Percentiles rank a stretch among this genome's conserved stretches.
Evolutionary conservation across 345 rosid genomes (phyloP).

Genomic region (Noccaea bulbosa): DNA sequence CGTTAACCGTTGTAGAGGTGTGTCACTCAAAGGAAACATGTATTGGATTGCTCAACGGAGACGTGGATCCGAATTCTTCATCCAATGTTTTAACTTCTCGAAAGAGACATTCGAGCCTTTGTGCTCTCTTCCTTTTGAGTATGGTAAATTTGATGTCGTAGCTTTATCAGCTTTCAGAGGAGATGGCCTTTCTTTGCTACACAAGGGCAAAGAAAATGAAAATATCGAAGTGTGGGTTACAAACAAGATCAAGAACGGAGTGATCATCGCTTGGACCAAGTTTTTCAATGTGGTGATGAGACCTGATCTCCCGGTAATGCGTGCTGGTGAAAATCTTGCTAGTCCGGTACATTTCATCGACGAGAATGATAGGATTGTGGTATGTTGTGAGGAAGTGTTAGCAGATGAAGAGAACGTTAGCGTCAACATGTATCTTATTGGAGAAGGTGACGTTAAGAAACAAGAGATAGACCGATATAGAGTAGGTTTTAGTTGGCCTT

Average conservation of each 20-base stretch:
- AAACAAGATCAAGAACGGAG: slow-evolving; percentile 4
- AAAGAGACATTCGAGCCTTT: slow-evolving; percentile 23
- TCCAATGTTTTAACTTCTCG: slow-evolving; percentile 29
- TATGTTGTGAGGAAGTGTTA: slow-evolving; percentile 34
- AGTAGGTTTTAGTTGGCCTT: slow-evolving; percentile 37
- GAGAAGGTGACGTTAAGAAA: slow-evolving; percentile 18
- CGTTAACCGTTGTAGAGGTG: slow-evolving; percentile 19
- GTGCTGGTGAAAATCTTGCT: neutral
- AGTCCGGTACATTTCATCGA: slow-evolving; percentile 27
- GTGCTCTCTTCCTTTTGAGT: slow-evolving; percentile 23
- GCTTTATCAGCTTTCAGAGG: slow-evolving; percentile 21
- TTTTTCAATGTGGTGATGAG: slow-evolving; percentile 22
- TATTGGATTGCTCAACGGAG: slow-evolving; percentile 36
- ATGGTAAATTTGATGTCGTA: neutral
- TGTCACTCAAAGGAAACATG: slow-evolving; percentile 35
- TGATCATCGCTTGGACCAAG: slow-evolving; percentile 24
- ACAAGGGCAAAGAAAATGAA: neutral
- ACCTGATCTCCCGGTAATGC: slow-evolving; percentile 1
- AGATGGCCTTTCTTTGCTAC: slow-evolving; percentile 19
- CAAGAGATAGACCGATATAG: slow-evolving; percentile 22
- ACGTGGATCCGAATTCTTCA: neutral
- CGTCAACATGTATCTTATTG: slow-evolving; percentile 15
- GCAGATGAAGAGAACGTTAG: slow-evolving; percentile 3
- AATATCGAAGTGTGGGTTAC: slow-evolving; percentile 23
- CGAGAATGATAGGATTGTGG: neutral